Base-by-base conservation (phyloP, 2,329 filamentous ascomycete species). In the Westerdykella aurantiaca region DNA sequence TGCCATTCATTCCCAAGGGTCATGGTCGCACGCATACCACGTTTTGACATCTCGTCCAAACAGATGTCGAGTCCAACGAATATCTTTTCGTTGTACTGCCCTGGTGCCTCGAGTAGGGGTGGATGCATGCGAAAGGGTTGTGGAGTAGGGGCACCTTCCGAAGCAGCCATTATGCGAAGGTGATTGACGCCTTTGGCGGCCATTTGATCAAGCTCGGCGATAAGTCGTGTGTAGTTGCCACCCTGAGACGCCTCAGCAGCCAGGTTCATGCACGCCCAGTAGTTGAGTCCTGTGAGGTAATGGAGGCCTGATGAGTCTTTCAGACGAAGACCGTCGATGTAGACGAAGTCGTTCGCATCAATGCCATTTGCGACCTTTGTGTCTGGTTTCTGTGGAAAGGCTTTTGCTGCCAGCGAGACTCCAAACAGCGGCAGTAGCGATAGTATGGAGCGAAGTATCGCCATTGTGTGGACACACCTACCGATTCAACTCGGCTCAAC, bases 241-340 rank as follows among this genome's bases (percentile, higher is more conserved):
- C 67, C 67, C 17, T 55, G 52, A 2, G 61, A 58, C 2, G 52
- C 54, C 22, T 62, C 55, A 25, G 67, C 64, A 4, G 67, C 67
- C 13, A 69, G 45, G 41, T 69, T 69, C 58, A 69, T 62, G 42
- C 67, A 69, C 23, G 66, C 61, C 67, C 67, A 69, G 51, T 69
- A 69, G 40, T 69, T 69, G 37, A 69, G 43, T 44, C 50, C 67
- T 31, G 65, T 69, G n/a, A 69, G 46, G 43, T 69, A 69, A 40
- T 67, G 55, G 18, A 62, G 45, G 1, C 65, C 66, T n/a, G 56
- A 51, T 2, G 53, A 53, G 45, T 65, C 60, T 41, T 63, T 65
- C 40, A 69, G 41, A 5, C 63, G 56, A 29, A 65, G 39, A 0
- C 59, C 65, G 31, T 68, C 53, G 12, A 68, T 60, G 33, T 59